Percentiles rank a stretch among this genome's conserved stretches.
phyloP scores from a whole-genome alignment of 352 stramenopile species.

The Pythium insidiosum region DNA sequence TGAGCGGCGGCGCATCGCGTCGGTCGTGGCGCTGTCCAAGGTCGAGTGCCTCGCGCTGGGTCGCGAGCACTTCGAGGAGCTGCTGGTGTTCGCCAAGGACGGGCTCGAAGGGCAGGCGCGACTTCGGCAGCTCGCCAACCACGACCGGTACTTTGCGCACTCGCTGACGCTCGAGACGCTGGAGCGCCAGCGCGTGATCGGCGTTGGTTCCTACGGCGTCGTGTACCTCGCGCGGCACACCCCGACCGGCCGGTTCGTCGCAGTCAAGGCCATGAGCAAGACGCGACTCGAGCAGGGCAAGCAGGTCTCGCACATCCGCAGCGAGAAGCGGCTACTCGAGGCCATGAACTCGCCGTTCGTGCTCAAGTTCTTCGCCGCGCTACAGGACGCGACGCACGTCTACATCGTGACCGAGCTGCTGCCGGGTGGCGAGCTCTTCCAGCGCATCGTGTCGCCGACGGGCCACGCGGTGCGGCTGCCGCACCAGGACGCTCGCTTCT shows the following conservation, averaged over 20 bases:
- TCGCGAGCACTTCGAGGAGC: conserved; percentile 48
- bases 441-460: conserved; percentile 60
- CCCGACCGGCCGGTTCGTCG: conserved; percentile 29
- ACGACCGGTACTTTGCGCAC: conserved; percentile 37
- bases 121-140: conserved; percentile 21
- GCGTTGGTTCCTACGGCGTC: conserved; percentile 39
- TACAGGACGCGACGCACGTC: conserved; percentile 86
- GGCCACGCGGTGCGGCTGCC: conserved; percentile 76
- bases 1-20: conserved; percentile 53
- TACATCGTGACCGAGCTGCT: conserved; percentile 93
- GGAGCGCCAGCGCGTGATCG: conserved; percentile 43
- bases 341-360: conserved; percentile 88
- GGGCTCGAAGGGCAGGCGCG: conserved; percentile 23
- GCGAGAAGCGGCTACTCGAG: conserved; percentile 81
- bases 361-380: conserved; percentile 86
- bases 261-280: conserved; percentile 66
- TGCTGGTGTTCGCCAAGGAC: conserved; percentile 26
- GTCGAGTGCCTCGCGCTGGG: conserved; percentile 71
- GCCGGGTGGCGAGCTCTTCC: conserved; percentile 91
- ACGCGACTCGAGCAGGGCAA: conserved; percentile 64
- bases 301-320: conserved; percentile 86
- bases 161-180: conserved; percentile 50
- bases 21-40: conserved; percentile 44
- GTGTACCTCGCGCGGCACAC: conserved; percentile 42
- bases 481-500: conserved; percentile 78